Evolutionary conservation across 2,329 filamentous ascomycete species (phyloP), one percentile per base, ranked within the genome.

Genomic region (Orbilia ellipsospora): DNA sequence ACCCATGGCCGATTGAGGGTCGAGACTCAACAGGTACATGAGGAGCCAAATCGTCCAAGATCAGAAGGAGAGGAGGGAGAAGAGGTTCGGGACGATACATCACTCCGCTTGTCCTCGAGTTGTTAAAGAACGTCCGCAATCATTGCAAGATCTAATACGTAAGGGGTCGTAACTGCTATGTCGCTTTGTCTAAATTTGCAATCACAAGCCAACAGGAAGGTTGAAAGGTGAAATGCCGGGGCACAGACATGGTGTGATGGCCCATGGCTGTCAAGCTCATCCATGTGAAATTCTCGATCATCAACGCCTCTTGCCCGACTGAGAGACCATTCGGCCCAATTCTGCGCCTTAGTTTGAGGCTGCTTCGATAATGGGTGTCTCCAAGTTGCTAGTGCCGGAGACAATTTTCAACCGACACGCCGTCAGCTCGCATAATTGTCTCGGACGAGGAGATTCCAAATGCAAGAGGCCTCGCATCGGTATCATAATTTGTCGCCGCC

Each of bases 241-340:
- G 66, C 45, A 26, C 18, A 18, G 40, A 26, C 42, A n/a, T 13
- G 56, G 56, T 40, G 20, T 31, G 31, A 36, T 36, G 31, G 31
- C 31, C 31, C 36, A 18, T 8, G 20, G 28, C 54, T 28, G 57
- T 28, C 40, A 61, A 61, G 57, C 57, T n/a, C 18, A 61, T 45
- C 60, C 66, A 70, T 70, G 66, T 70, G 66, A 70, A 70, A 48
- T 50, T 18, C 59, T 63, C 50, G 66, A 63, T 70, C 57, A 31
- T 52, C 66, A 51, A 10, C 36, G 23, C 31, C 51, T 70, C 66
- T 70, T 70, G 66, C 66, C 66, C 42, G 23, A 63, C 66, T 50
- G 50, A 63, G 66, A 56, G 26, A 20, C 16, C 18, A 10, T 40
- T 42, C 66, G 66, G 66, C 66, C 57, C 51, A 63, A 63, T 63